These are phyloP conservation scores for Fusarium buxicola DNA, from an alignment of 2,329 filamentous ascomycete species.

Conservation along the genomic window DNA sequence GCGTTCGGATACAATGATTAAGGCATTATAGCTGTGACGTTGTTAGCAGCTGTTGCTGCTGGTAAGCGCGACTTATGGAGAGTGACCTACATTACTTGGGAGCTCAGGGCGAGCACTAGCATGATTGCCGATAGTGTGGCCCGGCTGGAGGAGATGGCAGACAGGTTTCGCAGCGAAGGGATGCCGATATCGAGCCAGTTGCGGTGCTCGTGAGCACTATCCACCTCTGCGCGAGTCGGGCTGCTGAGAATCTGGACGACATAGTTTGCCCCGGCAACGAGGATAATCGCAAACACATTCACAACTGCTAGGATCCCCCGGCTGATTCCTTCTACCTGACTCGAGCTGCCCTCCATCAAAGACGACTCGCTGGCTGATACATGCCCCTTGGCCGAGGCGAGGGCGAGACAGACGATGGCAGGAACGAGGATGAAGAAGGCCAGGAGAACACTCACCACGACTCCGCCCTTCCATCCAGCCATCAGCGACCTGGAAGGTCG, in stretches of 20 bases:
- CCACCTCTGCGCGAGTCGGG: constrained; percentile 63
- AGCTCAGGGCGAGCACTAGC: constrained; percentile 56
- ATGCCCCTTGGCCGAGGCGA: constrained; percentile 51
- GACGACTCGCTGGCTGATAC: constrained; percentile 51
- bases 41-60: constrained; percentile 18
- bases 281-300: constrained; percentile 56
- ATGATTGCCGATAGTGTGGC: constrained; percentile 54
- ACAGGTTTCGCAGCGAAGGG: constrained; percentile 63
- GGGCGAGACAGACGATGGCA: constrained; percentile 54
- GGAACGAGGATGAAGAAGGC: constrained; percentile 54
- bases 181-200: constrained; percentile 66
- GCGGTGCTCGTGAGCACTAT: constrained; percentile 57
- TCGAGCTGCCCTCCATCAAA: constrained; percentile 55
- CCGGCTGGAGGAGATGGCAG: constrained; percentile 56
- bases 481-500: constrained; percentile 44
- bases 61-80: neutral
- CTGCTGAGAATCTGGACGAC: constrained; percentile 65
- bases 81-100: constrained; percentile 63
- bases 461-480: constrained; percentile 61
- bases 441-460: constrained; percentile 57
- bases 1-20: constrained; percentile 56
- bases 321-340: constrained; percentile 51
- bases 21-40: constrained; percentile 60
- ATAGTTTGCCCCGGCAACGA: constrained; percentile 65
- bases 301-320: constrained; percentile 59